A percentile compares a stretch with the other conserved stretches of the same genome.
Evolutionary conservation across 2,329 filamentous ascomycete genomes (phyloP).

Genomic region (Aspergillus jensenii): DNA sequence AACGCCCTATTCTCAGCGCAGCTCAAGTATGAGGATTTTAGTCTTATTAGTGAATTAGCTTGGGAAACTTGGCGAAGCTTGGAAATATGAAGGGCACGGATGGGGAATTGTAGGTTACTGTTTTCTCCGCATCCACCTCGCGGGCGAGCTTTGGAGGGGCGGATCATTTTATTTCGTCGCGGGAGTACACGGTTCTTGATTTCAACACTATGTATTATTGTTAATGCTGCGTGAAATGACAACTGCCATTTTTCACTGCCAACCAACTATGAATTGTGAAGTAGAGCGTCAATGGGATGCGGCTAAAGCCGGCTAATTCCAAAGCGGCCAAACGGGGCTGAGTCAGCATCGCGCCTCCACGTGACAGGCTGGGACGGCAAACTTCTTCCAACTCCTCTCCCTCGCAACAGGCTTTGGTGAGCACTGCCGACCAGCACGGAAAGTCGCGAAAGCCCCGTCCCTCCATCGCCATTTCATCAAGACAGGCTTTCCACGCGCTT

Average conservation of each 20-base stretch:
- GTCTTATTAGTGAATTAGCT: background rate
- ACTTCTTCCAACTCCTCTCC: conserved; percentile 35
- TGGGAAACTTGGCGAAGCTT: background rate
- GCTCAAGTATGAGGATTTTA: conserved; percentile 20
- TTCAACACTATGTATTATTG: conserved; percentile 10
- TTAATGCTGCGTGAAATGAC: conserved; percentile 1
- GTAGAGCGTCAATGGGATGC: background rate
- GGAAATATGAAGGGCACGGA: background rate
- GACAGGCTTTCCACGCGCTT: conserved; percentile 33
- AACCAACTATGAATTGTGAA: background rate
- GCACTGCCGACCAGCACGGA: conserved; percentile 35
- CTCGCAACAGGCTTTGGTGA: conserved; percentile 32
- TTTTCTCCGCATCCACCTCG: conserved; percentile 7
- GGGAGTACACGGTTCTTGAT: background rate
- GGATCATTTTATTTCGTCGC: background rate
- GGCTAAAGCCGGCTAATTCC: conserved; percentile 2
- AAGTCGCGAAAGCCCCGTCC: conserved; percentile 40
- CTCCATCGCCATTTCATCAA: conserved; percentile 41
- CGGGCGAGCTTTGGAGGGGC: conserved; percentile 4
- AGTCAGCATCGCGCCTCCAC: conserved; percentile 25
- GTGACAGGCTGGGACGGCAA: conserved; percentile 26
- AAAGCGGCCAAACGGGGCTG: conserved; percentile 17
- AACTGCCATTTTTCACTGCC: background rate
- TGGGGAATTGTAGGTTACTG: background rate
- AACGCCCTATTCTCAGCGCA: conserved; percentile 47